These are phyloP conservation scores for Volvox africanus DNA, from an alignment of 139 green algal genomes.

Conservation along the genomic window DNA sequence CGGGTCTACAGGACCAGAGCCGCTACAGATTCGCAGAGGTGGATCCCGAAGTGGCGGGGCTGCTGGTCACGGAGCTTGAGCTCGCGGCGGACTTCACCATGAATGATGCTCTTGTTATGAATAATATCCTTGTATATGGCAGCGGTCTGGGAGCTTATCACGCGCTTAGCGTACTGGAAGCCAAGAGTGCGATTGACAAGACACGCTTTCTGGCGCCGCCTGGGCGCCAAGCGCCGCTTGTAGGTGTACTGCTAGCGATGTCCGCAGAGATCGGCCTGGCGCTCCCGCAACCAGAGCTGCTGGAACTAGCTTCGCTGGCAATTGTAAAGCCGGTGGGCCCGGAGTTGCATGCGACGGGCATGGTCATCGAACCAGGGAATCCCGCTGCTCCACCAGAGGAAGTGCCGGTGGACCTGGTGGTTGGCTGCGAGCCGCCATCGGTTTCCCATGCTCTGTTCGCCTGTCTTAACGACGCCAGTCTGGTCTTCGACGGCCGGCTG, in stretches of 20 bases:
- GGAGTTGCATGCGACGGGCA: constrained; percentile 61
- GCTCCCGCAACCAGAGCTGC: constrained; percentile 23
- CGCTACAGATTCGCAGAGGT: constrained; percentile 44
- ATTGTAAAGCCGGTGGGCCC: constrained; percentile 52
- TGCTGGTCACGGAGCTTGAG: constrained; percentile 56
- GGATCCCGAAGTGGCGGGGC: constrained; percentile 52
- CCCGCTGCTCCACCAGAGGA: not conserved
- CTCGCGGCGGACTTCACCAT: constrained; percentile 60
- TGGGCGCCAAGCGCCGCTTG: constrained; percentile 5
- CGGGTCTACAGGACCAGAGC: constrained; percentile 61
- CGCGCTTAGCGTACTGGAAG: constrained; percentile 55
- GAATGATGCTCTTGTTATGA: constrained; percentile 47
- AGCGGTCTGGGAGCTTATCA: constrained; percentile 59
- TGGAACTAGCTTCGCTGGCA: constrained; percentile 4
- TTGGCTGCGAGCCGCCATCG: constrained; percentile 55
- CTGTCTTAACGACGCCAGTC: constrained; percentile 62
- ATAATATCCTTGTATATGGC: constrained; percentile 64
- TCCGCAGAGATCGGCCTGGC: constrained; percentile 45
- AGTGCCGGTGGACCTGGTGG: constrained; percentile 65
- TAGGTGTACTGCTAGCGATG: constrained; percentile 44
- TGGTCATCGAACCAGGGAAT: constrained; percentile 38
- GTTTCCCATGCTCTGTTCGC: constrained; percentile 60
- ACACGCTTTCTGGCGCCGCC: constrained; percentile 30
- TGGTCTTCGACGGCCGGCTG: constrained; percentile 82
- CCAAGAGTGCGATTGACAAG: constrained; percentile 28